These are phyloP conservation scores for Ilyonectria sp. DNA, from an alignment of 2,329 filamentous ascomycete species.

Conservation along the genomic window DNA sequence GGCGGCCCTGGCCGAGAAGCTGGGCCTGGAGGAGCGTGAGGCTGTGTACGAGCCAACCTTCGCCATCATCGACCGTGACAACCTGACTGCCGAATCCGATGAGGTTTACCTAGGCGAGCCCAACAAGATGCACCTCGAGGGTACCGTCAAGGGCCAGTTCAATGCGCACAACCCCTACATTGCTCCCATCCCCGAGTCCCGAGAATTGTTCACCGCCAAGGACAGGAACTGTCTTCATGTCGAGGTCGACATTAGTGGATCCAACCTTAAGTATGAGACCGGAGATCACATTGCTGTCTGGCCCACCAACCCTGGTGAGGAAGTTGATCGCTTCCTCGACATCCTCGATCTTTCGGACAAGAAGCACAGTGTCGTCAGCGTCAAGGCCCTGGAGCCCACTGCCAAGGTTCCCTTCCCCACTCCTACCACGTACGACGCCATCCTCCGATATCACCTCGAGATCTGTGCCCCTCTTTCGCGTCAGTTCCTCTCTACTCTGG, in stretches of 20 bases:
- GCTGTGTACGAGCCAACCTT: conserved; percentile 96
- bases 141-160: conserved; percentile 87
- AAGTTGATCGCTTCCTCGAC: conserved; percentile 91
- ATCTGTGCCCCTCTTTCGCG: conserved; percentile 96
- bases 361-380: conserved; percentile 84
- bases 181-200: conserved; percentile 91
- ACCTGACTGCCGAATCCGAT: conserved; percentile 80
- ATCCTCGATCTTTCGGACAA: conserved; percentile 84
- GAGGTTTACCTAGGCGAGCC: conserved; percentile 96
- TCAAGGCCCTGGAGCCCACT: conserved; percentile 94
- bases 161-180: conserved; percentile 98
- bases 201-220: conserved; percentile 89
- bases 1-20: conserved; percentile 84
- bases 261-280: conserved; percentile 93
- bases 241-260: conserved; percentile 92
- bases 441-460: conserved; percentile 95
- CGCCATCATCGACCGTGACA: conserved; percentile 82
- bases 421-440: conserved; percentile 95
- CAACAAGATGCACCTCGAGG: conserved; percentile 95
- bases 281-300: conserved; percentile 98
- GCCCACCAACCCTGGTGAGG: conserved; percentile 94
- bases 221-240: conserved; percentile 96
- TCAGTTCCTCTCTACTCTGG: conserved; percentile 90
- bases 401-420: conserved; percentile 98
- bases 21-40: conserved; percentile 95